These are phyloP conservation scores for Trichophyton verrucosum DNA, from an alignment of 2,329 filamentous ascomycete species.

Conservation along the genomic window DNA sequence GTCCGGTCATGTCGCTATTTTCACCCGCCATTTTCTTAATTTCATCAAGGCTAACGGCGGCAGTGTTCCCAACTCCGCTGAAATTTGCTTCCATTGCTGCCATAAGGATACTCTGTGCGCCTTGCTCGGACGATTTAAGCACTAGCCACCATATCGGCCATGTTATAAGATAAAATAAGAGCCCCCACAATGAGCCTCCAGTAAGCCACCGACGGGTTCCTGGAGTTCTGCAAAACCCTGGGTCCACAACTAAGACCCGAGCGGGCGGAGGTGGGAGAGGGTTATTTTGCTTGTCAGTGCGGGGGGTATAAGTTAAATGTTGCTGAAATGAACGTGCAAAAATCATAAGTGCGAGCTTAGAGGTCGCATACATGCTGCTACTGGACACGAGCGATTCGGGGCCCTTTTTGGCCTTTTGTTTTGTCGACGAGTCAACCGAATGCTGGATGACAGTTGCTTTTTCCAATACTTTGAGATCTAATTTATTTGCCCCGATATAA, in stretches of 20 bases:
- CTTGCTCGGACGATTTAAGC: slow-evolving; percentile 70
- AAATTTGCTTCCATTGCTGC: slow-evolving; percentile 72
- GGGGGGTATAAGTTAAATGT: slow-evolving; percentile 45
- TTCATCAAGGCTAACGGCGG: slow-evolving; percentile 3
- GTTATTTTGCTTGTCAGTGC: slow-evolving; percentile 3
- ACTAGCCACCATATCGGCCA: slow-evolving; percentile 80
- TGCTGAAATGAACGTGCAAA: slow-evolving; percentile 89
- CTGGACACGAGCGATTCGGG: slow-evolving; percentile 3
- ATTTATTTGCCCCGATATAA: slow-evolving; percentile 61
- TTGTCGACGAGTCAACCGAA: slow-evolving; percentile 17
- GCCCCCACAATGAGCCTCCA: slow-evolving; percentile 66
- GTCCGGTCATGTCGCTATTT: neutral
- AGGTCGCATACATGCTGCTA: slow-evolving; percentile 46
- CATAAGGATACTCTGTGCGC: slow-evolving; percentile 74
- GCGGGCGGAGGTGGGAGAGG: slow-evolving; percentile 56
- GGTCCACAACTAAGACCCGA: slow-evolving; percentile 75
- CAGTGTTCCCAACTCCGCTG: slow-evolving; percentile 38
- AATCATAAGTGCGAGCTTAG: slow-evolving; percentile 65
- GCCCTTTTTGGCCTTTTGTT: slow-evolving; percentile 9
- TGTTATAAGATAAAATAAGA: slow-evolving; percentile 61
- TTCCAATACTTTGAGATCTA: slow-evolving; percentile 35
- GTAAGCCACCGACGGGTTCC: slow-evolving; percentile 81
- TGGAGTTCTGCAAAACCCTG: slow-evolving; percentile 70
- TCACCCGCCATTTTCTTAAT: neutral
- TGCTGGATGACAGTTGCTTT: slow-evolving; percentile 31